Evolutionary conservation across 306 rosid species (phyloP), one percentile per base, ranked within the genome.

Genomic region (Abrus precatorius): DNA sequence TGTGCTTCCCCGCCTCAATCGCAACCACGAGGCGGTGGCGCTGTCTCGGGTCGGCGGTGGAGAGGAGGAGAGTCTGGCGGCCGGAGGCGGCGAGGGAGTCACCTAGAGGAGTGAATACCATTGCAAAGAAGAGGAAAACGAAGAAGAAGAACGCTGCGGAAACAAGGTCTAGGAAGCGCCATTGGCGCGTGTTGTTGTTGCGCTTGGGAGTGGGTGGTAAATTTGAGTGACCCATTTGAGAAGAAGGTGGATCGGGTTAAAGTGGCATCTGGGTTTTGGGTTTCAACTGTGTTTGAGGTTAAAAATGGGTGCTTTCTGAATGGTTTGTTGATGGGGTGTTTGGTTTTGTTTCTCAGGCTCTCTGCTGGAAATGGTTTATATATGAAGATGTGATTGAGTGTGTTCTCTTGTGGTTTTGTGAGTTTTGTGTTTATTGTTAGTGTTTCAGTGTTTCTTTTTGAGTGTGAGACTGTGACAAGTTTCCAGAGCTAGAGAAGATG

Each of bases 41-140:
- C 81, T 93, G 97, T 40, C 29, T 56, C 5, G 95, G 94, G 86
- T 95, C 99, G 38, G 91, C 74, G 67, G 86, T 75, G 54, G 99
- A 90, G 11, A 79, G 82, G n/a, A 85, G 89, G 45, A 93, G 79
- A 1, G 97, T 55, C 76, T 92, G 93, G 65, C 97, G 93, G 7
- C 98, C 96, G 2, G 97, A 94, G 54, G 93, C 97, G 14, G 97
- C 97, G 43, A 94, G 86, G 36, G 97, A 88, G 69, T 94, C 98
- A 0, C 98, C 94, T 1, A 91, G 81, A 3, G 93, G 92, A 6
- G 97, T 91, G 83, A 88, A 95, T 45, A 89, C 92, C 34, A 90
- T 61, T 44, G 90, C 77, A 81, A 93, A 89, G 93, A 91, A 95
- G 65, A 95, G 78, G 13, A 91, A 65, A 6, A 93, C 97, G 4